phyloP scores from a whole-genome alignment of 1,284 basidiomycete species.

The Rhodotorula sp. region DNA sequence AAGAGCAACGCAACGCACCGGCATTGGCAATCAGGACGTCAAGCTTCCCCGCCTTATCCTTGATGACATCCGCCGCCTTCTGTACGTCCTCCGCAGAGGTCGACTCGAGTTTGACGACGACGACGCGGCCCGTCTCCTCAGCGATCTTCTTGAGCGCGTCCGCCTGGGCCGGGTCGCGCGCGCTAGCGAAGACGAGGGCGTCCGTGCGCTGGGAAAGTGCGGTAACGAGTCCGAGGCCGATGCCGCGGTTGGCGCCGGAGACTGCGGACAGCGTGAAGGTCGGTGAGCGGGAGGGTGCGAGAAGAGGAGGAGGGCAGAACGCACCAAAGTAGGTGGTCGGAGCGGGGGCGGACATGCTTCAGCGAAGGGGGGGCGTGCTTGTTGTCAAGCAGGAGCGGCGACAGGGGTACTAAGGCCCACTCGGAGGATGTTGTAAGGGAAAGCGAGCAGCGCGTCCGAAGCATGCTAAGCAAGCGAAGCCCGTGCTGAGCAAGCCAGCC shows the following conservation, averaged over 20 bases:
- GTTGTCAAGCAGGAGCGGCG: no score
- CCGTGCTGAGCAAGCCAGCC: no score
- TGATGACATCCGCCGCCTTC: constrained; percentile 11
- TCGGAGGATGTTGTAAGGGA: neutral
- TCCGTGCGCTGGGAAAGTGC: constrained; percentile 21
- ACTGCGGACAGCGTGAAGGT: neutral
- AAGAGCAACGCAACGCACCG: neutral
- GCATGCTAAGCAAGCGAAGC: no score
- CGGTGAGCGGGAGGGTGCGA: no score
- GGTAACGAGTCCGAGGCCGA: constrained; percentile 41
- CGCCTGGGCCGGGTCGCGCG: constrained; percentile 34
- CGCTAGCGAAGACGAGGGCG: constrained; percentile 42
- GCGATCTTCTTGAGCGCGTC: neutral
- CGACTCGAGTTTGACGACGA: constrained; percentile 25
- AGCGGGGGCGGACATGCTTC: neutral
- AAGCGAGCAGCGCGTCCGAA: no score
- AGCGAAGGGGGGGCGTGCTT: no score
- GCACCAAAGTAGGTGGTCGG: neutral
- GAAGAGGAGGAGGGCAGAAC: neutral
- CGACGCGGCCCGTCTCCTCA: neutral
- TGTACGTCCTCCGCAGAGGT: constrained; percentile 12
- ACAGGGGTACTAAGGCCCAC: no score
- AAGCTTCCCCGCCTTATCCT: constrained; percentile 16
- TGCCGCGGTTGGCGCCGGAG: constrained; percentile 18
- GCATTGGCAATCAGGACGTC: constrained; percentile 37